These are phyloP conservation scores for Suillus brevipes DNA, from an alignment of 768 basidiomycete genomes.

Conservation along the genomic window DNA sequence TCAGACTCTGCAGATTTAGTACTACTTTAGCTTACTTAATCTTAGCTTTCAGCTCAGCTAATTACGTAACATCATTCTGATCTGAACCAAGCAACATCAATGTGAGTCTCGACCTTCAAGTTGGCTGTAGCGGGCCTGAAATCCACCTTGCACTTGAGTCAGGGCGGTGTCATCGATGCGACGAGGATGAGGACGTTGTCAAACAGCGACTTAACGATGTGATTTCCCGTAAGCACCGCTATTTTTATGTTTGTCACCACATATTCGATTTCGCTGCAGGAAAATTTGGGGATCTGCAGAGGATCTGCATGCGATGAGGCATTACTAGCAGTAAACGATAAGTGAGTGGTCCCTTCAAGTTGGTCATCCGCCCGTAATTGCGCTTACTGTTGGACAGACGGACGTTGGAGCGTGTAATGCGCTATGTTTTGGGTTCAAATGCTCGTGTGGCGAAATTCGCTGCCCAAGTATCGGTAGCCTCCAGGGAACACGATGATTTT, in stretches of 20 bases:
- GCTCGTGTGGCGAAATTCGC: slow-evolving; percentile 82
- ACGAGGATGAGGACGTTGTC: slow-evolving; percentile 66
- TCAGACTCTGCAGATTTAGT: too few relatives aligned
- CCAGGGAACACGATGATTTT: slow-evolving; percentile 49
- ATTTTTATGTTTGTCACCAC: background rate
- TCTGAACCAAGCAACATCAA: slow-evolving; percentile 71
- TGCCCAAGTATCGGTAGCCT: slow-evolving; percentile 66
- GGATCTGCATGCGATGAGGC: slow-evolving; percentile 43
- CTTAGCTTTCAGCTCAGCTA: too few relatives aligned
- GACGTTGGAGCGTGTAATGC: slow-evolving; percentile 61
- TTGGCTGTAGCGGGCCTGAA: background rate
- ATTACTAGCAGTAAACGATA: slow-evolving; percentile 59
- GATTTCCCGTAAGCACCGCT: slow-evolving; percentile 53
- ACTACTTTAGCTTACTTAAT: too few relatives aligned
- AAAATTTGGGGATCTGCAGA: slow-evolving; percentile 56
- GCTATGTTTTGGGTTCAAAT: slow-evolving; percentile 59
- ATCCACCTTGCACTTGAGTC: slow-evolving; percentile 6
- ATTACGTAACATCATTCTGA: too few relatives aligned
- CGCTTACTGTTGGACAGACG: slow-evolving; percentile 43
- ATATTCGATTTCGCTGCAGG: slow-evolving; percentile 32
- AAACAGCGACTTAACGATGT: slow-evolving; percentile 52
- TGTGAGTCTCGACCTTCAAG: slow-evolving; percentile 54
- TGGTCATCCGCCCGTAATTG: background rate
- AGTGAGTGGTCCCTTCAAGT: slow-evolving; percentile 54
- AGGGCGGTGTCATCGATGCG: slow-evolving; percentile 87